A percentile compares a stretch with the other conserved stretches of the same genome.
phyloP scores from a whole-genome alignment of 331 rosid genomes.

The Pyracantha coccinea region DNA sequence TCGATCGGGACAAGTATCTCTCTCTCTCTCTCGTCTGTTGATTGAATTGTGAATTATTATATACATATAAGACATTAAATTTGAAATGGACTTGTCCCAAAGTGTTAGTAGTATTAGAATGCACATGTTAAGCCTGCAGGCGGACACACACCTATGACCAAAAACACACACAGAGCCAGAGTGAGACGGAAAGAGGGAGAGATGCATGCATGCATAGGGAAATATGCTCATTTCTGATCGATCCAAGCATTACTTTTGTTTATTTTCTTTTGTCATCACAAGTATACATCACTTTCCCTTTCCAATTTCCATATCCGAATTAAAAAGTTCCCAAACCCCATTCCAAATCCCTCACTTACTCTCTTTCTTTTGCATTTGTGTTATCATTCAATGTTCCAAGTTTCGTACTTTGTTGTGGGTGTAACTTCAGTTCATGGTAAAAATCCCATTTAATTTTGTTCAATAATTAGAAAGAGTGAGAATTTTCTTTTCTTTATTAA shows the following conservation, averaged over 20 bases:
- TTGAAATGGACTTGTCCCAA: conserved; percentile 15
- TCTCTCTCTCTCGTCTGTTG: not conserved
- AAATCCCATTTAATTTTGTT: not conserved
- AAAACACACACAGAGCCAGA: not conserved
- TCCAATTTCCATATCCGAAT: not conserved
- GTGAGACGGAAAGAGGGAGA: not conserved
- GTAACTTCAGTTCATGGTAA: not conserved
- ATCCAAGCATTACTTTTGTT: not conserved
- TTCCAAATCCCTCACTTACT: not conserved
- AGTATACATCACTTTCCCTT: not conserved
- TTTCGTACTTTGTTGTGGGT: not conserved
- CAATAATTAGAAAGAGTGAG: not conserved
- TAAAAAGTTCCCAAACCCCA: not conserved
- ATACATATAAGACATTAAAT: not conserved
- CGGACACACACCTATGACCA: not conserved
- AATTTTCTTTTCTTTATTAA: too few relatives aligned
- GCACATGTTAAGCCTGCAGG: conserved; percentile 8
- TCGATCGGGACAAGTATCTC: conserved; percentile 13
- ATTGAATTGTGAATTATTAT: conserved; percentile 1
- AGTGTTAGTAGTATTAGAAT: not conserved
- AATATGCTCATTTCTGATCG: conserved; percentile 1
- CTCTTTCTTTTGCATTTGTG: not conserved
- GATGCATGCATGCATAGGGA: conserved; percentile 1
- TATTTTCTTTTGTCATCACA: not conserved
- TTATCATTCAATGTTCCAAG: not conserved